Evolutionary conservation across 768 basidiomycete species (phyloP).

Genomic region (Psilocybe cyanescens): DNA sequence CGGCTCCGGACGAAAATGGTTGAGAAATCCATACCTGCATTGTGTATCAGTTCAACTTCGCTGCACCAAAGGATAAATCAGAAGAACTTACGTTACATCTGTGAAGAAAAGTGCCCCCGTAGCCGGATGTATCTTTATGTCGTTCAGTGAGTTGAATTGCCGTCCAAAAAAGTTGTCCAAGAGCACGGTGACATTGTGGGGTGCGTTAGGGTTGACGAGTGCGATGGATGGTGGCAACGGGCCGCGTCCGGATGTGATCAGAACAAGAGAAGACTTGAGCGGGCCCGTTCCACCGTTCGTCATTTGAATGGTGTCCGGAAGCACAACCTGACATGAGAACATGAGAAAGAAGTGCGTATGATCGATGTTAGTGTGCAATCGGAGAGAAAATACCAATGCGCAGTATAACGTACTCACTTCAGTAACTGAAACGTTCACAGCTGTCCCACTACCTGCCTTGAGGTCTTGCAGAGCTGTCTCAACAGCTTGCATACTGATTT

Average conservation of each 20-base stretch:
- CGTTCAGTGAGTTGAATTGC: conserved; percentile 84
- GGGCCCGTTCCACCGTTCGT: conserved; percentile 73
- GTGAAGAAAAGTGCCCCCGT: conserved; percentile 75
- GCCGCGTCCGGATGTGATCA: conserved; percentile 70
- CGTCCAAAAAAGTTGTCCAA: conserved; percentile 81
- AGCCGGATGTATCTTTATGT: conserved; percentile 73
- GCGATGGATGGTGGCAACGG: conserved; percentile 62
- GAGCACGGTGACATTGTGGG: conserved; percentile 69
- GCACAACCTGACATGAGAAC: conserved; percentile 48
- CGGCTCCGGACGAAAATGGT: conserved; percentile 68
- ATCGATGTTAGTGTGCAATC: neutral
- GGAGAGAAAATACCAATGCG: neutral
- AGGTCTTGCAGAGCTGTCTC: conserved; percentile 44
- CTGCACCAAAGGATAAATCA: neutral
- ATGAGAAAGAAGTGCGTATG: neutral
- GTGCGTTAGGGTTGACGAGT: conserved; percentile 64
- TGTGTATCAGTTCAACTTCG: neutral
- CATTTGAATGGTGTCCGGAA: conserved; percentile 66
- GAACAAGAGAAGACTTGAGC: conserved; percentile 58
- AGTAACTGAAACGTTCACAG: conserved; percentile 54
- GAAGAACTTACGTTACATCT: conserved; percentile 55
- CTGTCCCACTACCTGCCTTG: conserved; percentile 23
- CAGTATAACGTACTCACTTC: conserved; percentile 31
- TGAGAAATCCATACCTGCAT: conserved; percentile 63
- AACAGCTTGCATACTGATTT: conserved; percentile 63